Conservation (phyloP, 2,329 filamentous ascomycete species). For the Drechslerella dactyloides region DNA sequence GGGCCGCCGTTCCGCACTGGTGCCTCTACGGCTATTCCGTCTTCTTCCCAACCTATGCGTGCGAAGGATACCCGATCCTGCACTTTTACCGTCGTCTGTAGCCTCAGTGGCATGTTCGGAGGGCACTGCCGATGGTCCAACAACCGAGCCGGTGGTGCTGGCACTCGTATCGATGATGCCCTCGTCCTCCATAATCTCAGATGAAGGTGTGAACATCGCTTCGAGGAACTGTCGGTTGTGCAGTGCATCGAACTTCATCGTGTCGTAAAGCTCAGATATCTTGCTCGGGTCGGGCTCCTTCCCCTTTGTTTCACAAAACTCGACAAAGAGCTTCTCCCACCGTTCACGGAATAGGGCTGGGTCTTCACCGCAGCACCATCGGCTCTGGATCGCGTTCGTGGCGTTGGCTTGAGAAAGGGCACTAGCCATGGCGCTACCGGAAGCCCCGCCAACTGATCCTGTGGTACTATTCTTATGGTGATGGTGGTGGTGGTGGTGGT, state of each 20-base stretch:
- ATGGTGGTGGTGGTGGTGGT: neutral
- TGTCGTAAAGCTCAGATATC: conserved; percentile 97
- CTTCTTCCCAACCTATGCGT: conserved; percentile 49
- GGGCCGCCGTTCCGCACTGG: conserved; percentile 30
- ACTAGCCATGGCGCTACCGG: conserved; percentile 56
- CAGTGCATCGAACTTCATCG: conserved; percentile 98
- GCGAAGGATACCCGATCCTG: conserved; percentile 38
- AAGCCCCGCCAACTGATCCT: conserved; percentile 11
- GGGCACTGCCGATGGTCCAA: conserved; percentile 22
- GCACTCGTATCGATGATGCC: conserved; percentile 52
- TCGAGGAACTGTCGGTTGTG: conserved; percentile 96
- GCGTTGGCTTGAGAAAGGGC: conserved; percentile 68
- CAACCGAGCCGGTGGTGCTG: conserved; percentile 28
- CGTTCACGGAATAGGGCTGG: conserved; percentile 91
- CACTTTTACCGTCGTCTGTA: conserved; percentile 30
- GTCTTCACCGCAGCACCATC: conserved; percentile 97
- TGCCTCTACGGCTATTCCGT: conserved; percentile 38
- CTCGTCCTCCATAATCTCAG: conserved; percentile 76
- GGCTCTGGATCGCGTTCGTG: conserved; percentile 76
- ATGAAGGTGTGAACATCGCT: conserved; percentile 92
- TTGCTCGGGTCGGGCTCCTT: conserved; percentile 95
- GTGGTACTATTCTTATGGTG: neutral
- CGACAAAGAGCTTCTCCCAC: conserved; percentile 97
- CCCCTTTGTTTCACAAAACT: conserved; percentile 87
- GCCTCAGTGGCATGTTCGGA: conserved; percentile 4